Conservation (phyloP, 257 asterid genomes). For the Agastache rugosa region DNA sequence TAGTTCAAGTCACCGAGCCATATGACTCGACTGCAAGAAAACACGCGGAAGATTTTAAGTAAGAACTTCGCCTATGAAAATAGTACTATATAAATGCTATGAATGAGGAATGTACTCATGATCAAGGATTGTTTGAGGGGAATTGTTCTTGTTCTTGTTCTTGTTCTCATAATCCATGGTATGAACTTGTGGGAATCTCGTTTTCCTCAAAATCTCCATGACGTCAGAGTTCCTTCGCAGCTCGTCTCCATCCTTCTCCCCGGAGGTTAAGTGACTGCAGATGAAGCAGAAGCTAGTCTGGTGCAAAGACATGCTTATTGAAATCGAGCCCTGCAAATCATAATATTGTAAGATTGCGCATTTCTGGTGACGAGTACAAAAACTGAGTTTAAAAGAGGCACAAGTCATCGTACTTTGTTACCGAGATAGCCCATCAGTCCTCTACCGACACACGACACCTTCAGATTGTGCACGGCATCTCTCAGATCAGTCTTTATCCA, state of each 20-base stretch:
- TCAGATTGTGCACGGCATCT: slow-evolving; percentile 68
- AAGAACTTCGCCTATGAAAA: not conserved
- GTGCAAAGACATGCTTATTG: slow-evolving; percentile 89
- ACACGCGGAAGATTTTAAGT: slow-evolving; percentile 11
- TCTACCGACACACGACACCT: slow-evolving; percentile 91
- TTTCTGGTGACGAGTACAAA: not conserved
- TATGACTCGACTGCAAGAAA: slow-evolving; percentile 71
- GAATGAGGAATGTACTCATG: slow-evolving; percentile 61
- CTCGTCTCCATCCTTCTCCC: slow-evolving; percentile 95
- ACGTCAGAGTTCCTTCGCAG: slow-evolving; percentile 85
- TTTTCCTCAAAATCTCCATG: slow-evolving; percentile 86
- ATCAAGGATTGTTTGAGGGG: slow-evolving; percentile 85
- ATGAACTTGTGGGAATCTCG: slow-evolving; percentile 81
- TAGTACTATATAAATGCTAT: not conserved
- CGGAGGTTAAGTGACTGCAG: slow-evolving; percentile 88
- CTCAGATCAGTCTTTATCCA: slow-evolving; percentile 76
- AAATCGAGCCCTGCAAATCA: slow-evolving; percentile 78
- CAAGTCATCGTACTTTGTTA: slow-evolving; percentile 60
- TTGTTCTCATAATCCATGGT: slow-evolving; percentile 57
- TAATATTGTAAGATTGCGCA: slow-evolving; percentile 7
- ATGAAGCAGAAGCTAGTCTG: slow-evolving; percentile 94
- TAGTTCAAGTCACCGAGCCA: slow-evolving; percentile 98
- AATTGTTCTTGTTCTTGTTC: slow-evolving; percentile 16
- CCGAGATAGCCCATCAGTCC: slow-evolving; percentile 98
- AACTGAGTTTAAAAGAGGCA: not conserved